These are phyloP conservation scores for Syncephalastrum sp. DNA, from an alignment of 371 early-diverging fungal species.

Conservation along the genomic window DNA sequence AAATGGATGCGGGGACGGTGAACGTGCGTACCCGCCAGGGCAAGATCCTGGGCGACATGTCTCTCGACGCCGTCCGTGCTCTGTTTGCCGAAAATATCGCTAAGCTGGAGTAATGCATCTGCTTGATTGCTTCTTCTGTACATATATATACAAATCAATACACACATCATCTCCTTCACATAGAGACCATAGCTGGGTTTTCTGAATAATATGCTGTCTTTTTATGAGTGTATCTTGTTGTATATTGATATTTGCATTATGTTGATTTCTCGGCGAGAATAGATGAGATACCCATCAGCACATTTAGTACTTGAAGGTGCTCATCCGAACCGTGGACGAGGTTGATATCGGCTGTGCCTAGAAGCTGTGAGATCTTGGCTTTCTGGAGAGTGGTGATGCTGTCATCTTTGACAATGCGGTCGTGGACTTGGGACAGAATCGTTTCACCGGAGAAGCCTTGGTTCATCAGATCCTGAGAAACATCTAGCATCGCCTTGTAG, in stretches of 20 bases:
- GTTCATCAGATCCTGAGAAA: slow-evolving; percentile 54
- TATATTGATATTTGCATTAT: too few species aligned
- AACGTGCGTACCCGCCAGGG: slow-evolving; percentile 81
- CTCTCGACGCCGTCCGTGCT: slow-evolving; percentile 36
- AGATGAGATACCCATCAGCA: slow-evolving; percentile 59
- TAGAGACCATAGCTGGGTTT: too few species aligned
- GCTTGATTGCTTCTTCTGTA: neutral
- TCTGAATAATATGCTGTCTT: too few species aligned
- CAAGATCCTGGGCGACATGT: slow-evolving; percentile 52
- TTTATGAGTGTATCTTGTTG: too few species aligned
- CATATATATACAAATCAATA: slow-evolving; percentile 2
- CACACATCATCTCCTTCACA: neutral
- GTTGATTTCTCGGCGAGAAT: slow-evolving; percentile 22
- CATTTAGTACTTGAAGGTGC: slow-evolving; percentile 75
- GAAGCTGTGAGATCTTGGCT: slow-evolving; percentile 11
- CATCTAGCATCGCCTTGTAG: slow-evolving; percentile 41
- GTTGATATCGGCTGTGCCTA: slow-evolving; percentile 56
- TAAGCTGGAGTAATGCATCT: slow-evolving; percentile 30
- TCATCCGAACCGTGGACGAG: slow-evolving; percentile 90
- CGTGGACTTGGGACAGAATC: slow-evolving; percentile 73
- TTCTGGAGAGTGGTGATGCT: slow-evolving; percentile 60
- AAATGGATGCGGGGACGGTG: slow-evolving; percentile 78
- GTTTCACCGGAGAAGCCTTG: slow-evolving; percentile 80
- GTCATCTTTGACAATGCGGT: slow-evolving; percentile 58
- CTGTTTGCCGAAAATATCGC: slow-evolving; percentile 45